A percentile compares a stretch with the other conserved stretches of the same genome.
Evolutionary conservation across 2,329 filamentous ascomycete species (phyloP).

Genomic region (Keithomyces neogunnii): DNA sequence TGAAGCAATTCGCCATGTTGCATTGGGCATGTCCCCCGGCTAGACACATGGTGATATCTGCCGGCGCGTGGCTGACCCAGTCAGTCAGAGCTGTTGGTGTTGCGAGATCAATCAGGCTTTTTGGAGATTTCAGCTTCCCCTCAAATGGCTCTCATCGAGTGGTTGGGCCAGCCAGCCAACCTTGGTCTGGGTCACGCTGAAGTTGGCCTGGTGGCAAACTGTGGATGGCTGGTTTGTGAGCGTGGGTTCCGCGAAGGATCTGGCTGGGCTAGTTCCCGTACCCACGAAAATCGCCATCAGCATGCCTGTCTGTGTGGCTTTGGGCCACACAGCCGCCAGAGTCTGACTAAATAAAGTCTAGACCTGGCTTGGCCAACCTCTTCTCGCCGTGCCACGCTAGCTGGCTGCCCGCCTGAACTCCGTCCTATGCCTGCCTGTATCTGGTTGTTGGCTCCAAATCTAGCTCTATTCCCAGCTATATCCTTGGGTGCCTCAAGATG

Average conservation of each 20-base stretch:
- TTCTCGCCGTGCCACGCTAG: not conserved
- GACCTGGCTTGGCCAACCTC: not conserved
- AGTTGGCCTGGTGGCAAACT: not conserved
- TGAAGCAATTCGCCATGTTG: no score
- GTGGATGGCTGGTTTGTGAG: not conserved
- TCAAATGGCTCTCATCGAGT: not conserved
- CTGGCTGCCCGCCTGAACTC: not conserved
- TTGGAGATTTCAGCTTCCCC: not conserved
- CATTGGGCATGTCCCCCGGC: no score
- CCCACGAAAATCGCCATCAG: not conserved
- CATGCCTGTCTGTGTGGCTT: not conserved
- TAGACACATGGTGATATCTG: not conserved
- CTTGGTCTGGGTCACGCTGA: not conserved
- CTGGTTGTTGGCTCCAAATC: not conserved
- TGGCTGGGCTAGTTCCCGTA: not conserved
- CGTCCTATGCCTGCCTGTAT: not conserved
- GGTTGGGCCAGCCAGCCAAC: not conserved
- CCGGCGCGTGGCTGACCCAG: not conserved
- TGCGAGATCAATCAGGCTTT: not conserved
- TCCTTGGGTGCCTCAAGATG: no score
- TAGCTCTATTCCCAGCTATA: no score
- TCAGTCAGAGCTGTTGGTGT: not conserved
- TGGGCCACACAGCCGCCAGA: not conserved
- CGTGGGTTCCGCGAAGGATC: not conserved
- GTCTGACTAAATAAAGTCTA: not conserved